phyloP scores from a whole-genome alignment of 208 protist species.

The Acanthamoeba lenticulata region DNA sequence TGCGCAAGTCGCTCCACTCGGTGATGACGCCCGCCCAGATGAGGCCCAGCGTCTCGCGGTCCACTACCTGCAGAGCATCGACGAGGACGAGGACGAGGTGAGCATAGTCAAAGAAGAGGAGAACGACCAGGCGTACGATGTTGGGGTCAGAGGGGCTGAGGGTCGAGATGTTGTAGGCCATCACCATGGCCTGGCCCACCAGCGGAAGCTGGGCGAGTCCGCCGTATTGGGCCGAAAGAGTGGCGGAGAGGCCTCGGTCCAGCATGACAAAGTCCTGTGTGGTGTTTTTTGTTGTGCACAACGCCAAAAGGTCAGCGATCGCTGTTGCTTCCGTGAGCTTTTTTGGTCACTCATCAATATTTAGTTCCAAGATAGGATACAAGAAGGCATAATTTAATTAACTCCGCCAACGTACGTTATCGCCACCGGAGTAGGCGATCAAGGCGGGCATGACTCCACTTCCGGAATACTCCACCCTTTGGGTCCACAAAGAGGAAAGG shows the following conservation, averaged over 20 bases:
- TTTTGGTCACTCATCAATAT: no score
- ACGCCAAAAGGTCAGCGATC: background rate
- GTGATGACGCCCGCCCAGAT: slow-evolving; percentile 52
- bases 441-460: background rate
- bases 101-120: no score
- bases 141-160: slow-evolving; percentile 5
- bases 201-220: background rate
- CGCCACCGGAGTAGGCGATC: background rate
- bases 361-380: no score
- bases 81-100: no score
- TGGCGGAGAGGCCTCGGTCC: background rate
- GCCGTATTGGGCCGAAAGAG: background rate
- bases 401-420: background rate
- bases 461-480: background rate
- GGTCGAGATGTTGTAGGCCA: background rate
- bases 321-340: no score
- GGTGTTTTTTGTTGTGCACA: no score
- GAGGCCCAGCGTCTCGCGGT: background rate
- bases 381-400: no score
- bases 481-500: no score
- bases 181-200: background rate
- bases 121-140: background rate
- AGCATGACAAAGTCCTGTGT: background rate
- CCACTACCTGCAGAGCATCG: slow-evolving; percentile 54
- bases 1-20: background rate